A percentile compares a stretch with the other conserved stretches of the same genome.
Conservation (phyloP, 2,329 filamentous ascomycete genomes). For the Colletotrichum horii region DNA sequence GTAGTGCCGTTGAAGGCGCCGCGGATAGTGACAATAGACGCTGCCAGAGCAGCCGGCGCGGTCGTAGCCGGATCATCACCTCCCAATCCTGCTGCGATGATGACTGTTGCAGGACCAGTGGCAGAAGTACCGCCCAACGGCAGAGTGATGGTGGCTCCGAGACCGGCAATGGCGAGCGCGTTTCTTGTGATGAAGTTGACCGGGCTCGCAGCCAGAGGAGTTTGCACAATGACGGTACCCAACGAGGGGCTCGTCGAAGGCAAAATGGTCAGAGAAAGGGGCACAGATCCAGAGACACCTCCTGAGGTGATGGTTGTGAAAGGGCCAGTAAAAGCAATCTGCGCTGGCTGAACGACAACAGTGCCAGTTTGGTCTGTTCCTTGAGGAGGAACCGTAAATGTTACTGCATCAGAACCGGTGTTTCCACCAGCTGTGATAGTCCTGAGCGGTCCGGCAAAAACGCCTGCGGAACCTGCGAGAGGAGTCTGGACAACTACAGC, state of each 20-base stretch:
- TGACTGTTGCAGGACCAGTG: not conserved
- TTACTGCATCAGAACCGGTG: not conserved
- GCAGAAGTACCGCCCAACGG: not conserved
- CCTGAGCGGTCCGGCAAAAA: not conserved
- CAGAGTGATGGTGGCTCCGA: conserved; percentile 1
- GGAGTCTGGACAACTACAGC: conserved; percentile 6
- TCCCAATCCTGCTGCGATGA: conserved; percentile 1
- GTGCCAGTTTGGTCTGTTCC: not conserved
- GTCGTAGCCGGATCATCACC: conserved; percentile 7
- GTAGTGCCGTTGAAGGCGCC: not conserved
- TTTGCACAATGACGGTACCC: conserved; percentile 13
- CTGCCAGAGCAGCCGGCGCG: not conserved
- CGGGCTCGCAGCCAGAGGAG: not conserved
- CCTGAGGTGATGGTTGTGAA: conserved; percentile 12
- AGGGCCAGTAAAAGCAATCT: conserved; percentile 2
- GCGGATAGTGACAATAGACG: not conserved
- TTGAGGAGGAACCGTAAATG: conserved; percentile 2
- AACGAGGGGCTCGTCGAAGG: not conserved
- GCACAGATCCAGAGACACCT: not conserved
- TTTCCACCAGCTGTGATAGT: conserved; percentile 13
- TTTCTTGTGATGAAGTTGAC: not conserved
- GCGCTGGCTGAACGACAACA: conserved; percentile 5
- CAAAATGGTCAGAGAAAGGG: not conserved
- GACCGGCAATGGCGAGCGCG: not conserved
- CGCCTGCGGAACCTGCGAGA: not conserved